Conservation (phyloP, 2,329 filamentous ascomycete genomes). For the Thyridium curvatum region DNA sequence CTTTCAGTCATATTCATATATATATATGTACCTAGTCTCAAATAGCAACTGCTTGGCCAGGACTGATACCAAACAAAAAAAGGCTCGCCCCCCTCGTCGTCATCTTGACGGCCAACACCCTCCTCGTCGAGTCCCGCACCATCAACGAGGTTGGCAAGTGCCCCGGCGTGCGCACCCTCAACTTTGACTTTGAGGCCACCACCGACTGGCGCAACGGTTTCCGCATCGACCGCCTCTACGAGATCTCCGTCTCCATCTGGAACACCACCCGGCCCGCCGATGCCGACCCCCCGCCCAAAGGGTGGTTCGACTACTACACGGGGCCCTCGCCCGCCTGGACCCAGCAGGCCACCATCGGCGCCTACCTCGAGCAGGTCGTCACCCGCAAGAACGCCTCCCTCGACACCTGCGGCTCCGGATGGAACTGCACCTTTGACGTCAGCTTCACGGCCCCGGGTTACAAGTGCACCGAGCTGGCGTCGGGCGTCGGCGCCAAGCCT, state of each 20-base stretch:
- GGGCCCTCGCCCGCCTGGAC: slow-evolving; percentile 11
- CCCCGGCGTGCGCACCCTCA: slow-evolving; percentile 16
- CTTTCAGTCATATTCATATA: too few relatives aligned
- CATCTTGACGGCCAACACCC: slow-evolving; percentile 18
- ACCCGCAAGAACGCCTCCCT: slow-evolving; percentile 20
- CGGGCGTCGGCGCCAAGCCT: slow-evolving; percentile 18
- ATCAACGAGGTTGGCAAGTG: slow-evolving; percentile 10
- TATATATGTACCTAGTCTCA: too few relatives aligned
- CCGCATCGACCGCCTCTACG: slow-evolving; percentile 12
- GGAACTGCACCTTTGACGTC: slow-evolving; percentile 31
- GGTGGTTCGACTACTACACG: slow-evolving; percentile 22
- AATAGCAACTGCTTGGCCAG: too few relatives aligned
- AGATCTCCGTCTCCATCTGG: slow-evolving; percentile 16
- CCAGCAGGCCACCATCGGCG: slow-evolving; percentile 12
- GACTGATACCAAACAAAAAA: too few relatives aligned
- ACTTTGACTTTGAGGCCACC: slow-evolving; percentile 16
- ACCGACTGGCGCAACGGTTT: slow-evolving; percentile 17
- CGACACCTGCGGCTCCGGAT: slow-evolving; percentile 26
- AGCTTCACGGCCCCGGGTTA: slow-evolving; percentile 31
- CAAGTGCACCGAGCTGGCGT: slow-evolving; percentile 26
- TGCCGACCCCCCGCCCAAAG: slow-evolving; percentile 10
- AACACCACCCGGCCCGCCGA: slow-evolving; percentile 14
- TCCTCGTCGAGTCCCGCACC: slow-evolving; percentile 15
- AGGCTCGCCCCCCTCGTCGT: slow-evolving; percentile 19
- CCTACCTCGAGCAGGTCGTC: slow-evolving; percentile 14